phyloP scores from a whole-genome alignment of 306 rosid species.

The Gastrolobium villosum region DNA sequence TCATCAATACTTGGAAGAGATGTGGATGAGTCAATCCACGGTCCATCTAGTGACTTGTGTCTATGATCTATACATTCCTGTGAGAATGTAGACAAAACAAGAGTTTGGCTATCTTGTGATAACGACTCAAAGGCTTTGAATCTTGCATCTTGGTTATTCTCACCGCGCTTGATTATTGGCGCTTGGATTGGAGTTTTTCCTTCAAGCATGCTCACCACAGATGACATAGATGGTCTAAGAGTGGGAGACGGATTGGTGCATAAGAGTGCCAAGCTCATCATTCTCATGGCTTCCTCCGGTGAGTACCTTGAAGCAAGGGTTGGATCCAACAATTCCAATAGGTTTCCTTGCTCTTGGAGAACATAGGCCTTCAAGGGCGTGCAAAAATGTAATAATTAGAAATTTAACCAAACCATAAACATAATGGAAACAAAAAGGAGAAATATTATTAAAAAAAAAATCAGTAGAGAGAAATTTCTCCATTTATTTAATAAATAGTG shows the following conservation, averaged over 20 bases:
- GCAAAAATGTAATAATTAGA: conserved; percentile 20
- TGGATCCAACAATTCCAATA: conserved; percentile 76
- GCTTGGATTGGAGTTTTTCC: conserved; percentile 67
- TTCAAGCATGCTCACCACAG: conserved; percentile 87
- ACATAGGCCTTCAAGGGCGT: conserved; percentile 68
- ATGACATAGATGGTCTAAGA: conserved; percentile 82
- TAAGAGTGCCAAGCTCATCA: conserved; percentile 69
- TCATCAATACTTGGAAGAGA: conserved; percentile 55
- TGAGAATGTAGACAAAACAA: conserved; percentile 52
- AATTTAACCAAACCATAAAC: conserved; percentile 7
- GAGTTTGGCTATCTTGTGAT: conserved; percentile 66
- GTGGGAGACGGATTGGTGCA: conserved; percentile 87
- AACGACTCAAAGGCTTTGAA: conserved; percentile 67
- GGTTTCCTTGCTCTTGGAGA: conserved; percentile 85
- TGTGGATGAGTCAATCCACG: conserved; percentile 65
- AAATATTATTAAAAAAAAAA: no score
- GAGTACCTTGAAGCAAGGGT: conserved; percentile 67
- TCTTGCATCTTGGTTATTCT: conserved; percentile 51
- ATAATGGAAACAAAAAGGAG: conserved; percentile 27
- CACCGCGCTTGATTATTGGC: conserved; percentile 49
- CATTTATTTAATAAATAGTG: background rate
- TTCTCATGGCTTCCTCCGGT: conserved; percentile 66
- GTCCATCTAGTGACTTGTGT: conserved; percentile 55
- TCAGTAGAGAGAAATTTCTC: background rate
- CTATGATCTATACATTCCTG: conserved; percentile 52